Base-by-base conservation (phyloP, 805 yeast genomes). In the Yarrowia deformans region DNA sequence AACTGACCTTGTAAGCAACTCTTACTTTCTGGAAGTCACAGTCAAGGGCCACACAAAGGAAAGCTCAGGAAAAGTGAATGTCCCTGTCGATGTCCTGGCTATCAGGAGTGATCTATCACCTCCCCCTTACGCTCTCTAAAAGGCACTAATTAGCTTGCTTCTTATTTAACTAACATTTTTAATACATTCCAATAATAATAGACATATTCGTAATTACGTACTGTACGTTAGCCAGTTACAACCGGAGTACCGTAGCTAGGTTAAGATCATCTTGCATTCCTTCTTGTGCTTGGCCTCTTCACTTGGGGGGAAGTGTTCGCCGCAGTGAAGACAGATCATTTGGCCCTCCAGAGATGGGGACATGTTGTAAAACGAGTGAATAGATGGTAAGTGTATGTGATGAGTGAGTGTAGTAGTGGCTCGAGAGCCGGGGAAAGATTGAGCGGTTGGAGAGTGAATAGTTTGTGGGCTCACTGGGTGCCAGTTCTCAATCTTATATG, bases 261-360 rank as follows among this genome's bases (percentile, higher is more conserved):
- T 45, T 54, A 54, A 23, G 45, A 13, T 56, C 63, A 56, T 56
- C 18, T 56, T 56, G 48, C 63, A 56, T 56, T 40, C 63, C 48
- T 56, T 56, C 48, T 56, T 56, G 48, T 56, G 63, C 12, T 56
- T 40, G 39, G 35, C 12, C 23, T 56, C 63, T 42, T 56, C 48
- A n/a, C 37, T 40, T 9, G 63, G 48, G n/a, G 63, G 63, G 32
- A 56, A 56, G n/a, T 56, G 48, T n/a, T 56, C 63, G 18, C 63
- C 63, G 13, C 63, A 56, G 48, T 56, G 63, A 16, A 56, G 63
- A 13, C 63, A 56, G n/a, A 56, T 56, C 63, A 56, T 56, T 34
- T 55, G 61, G 19, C 61, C 61, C 13, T 55, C 23, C 9, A 55
- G 35, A 39, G 42, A 52, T 6, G 14, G 32, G 46, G 45, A 12